A percentile compares a stretch with the other conserved stretches of the same genome.
Conservation (phyloP, 768 basidiomycete genomes). For the Auriscalpium vulgare region DNA sequence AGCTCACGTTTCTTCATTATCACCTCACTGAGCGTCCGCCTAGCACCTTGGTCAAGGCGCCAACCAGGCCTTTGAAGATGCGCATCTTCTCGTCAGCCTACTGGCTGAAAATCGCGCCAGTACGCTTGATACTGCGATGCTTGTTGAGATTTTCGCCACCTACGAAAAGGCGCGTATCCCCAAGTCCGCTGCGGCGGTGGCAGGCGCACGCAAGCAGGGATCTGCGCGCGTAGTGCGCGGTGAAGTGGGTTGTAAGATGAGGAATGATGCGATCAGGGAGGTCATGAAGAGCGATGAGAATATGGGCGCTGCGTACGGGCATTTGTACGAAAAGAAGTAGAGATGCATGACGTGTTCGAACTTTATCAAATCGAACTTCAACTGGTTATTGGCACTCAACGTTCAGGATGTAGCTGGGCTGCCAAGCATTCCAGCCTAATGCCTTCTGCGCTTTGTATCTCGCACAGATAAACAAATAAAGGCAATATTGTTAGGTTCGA, state of each 20-base stretch:
- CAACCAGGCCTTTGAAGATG: conserved; percentile 38
- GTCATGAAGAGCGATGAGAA: conserved; percentile 11
- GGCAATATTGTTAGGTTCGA: too few relatives aligned
- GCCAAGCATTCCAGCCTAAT: too few relatives aligned
- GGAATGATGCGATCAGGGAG: conserved; percentile 21
- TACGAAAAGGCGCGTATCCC: conserved; percentile 29
- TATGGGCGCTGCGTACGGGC: not conserved
- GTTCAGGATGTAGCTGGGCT: too few relatives aligned
- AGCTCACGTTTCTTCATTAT: not conserved
- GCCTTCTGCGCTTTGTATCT: too few relatives aligned
- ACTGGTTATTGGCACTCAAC: too few relatives aligned
- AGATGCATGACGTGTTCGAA: too few relatives aligned
- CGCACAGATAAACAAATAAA: too few relatives aligned
- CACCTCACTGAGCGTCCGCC: not conserved
- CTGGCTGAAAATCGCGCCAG: conserved; percentile 26
- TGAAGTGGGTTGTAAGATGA: conserved; percentile 21
- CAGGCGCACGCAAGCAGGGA: conserved; percentile 26
- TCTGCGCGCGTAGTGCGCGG: conserved; percentile 28
- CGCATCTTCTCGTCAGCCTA: conserved; percentile 27
- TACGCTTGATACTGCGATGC: conserved; percentile 20
- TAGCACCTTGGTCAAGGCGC: conserved; percentile 41
- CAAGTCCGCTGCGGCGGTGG: conserved; percentile 29
- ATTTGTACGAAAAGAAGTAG: not conserved
- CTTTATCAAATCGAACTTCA: too few relatives aligned
- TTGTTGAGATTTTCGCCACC: conserved; percentile 25